Percentiles rank a stretch among this genome's conserved stretches.
Evolutionary conservation across 2,329 filamentous ascomycete genomes (phyloP).

Genomic region (Pseudopyrenochaeta lycopersici): DNA sequence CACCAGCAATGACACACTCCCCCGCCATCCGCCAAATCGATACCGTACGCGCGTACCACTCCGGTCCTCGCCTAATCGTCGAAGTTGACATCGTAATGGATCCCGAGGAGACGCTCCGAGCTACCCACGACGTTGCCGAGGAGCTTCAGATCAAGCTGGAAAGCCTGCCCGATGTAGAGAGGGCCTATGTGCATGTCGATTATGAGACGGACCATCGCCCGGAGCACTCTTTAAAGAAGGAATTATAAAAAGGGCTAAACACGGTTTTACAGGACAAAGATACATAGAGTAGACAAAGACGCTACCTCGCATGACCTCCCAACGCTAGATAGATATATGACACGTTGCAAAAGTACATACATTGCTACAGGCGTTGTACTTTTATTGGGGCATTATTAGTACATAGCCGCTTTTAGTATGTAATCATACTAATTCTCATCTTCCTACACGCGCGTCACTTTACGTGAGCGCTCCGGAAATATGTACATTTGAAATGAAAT

Average conservation of each 20-base stretch:
- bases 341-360: no score
- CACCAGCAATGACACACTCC: conserved; percentile 82
- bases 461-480: no score
- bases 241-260: conserved; percentile 56
- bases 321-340: no score
- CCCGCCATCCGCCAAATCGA: conserved; percentile 83
- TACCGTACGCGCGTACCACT: conserved; percentile 93
- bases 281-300: no score
- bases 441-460: no score
- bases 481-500: no score
- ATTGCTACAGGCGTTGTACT: no score
- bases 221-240: conserved; percentile 77
- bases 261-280: not conserved
- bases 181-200: conserved; percentile 96
- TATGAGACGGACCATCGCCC: conserved; percentile 97
- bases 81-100: conserved; percentile 96
- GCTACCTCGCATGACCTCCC: no score
- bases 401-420: no score
- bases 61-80: conserved; percentile 85
- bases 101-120: conserved; percentile 72
- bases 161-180: conserved; percentile 87
- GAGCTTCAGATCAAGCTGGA: conserved; percentile 94
- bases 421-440: no score
- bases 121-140: conserved; percentile 93
- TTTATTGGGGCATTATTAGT: no score